phyloP scores from a whole-genome alignment of 2,329 filamentous ascomycete species.

The Stagonosporopsis cucurbitacearum region DNA sequence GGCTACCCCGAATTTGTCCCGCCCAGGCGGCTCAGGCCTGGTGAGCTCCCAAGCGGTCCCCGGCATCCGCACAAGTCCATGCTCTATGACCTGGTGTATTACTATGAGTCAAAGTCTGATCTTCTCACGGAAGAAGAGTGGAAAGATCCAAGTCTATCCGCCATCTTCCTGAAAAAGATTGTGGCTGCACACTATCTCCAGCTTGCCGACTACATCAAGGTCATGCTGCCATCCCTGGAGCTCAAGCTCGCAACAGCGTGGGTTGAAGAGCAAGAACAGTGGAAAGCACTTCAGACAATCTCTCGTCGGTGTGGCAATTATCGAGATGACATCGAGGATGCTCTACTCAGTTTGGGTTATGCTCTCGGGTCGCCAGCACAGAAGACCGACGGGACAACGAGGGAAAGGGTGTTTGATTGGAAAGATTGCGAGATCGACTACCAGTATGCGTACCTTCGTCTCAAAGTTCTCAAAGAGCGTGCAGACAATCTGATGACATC shows the following conservation, averaged over 20 bases:
- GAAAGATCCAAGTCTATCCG: constrained; percentile 29
- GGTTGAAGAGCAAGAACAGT: constrained; percentile 45
- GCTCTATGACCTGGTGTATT: constrained; percentile 38
- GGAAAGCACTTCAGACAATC: constrained; percentile 42
- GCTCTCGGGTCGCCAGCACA: constrained; percentile 20
- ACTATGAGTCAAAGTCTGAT: constrained; percentile 32
- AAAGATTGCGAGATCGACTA: constrained; percentile 40
- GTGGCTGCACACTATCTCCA: constrained; percentile 44
- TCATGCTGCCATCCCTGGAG: constrained; percentile 44
- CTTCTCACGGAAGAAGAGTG: constrained; percentile 28
- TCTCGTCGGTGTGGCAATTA: constrained; percentile 46
- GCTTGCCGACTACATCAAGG: constrained; percentile 45
- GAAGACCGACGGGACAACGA: background rate
- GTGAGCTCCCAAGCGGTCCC: background rate
- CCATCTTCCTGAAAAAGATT: constrained; percentile 44
- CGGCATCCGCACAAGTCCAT: constrained; percentile 37
- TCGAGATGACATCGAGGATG: constrained; percentile 45
- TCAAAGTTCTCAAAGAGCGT: constrained; percentile 43
- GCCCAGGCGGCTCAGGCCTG: background rate
- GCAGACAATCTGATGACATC: constrained; percentile 44
- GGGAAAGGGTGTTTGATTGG: constrained; percentile 23
- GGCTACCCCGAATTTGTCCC: constrained; percentile 43
- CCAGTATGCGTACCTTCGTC: constrained; percentile 43
- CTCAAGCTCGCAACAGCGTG: constrained; percentile 41
- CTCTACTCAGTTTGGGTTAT: constrained; percentile 38